Evolutionary conservation across 176 grass and related monocot genomes (phyloP).

Genomic region (Puccinellia tenuiflora): DNA sequence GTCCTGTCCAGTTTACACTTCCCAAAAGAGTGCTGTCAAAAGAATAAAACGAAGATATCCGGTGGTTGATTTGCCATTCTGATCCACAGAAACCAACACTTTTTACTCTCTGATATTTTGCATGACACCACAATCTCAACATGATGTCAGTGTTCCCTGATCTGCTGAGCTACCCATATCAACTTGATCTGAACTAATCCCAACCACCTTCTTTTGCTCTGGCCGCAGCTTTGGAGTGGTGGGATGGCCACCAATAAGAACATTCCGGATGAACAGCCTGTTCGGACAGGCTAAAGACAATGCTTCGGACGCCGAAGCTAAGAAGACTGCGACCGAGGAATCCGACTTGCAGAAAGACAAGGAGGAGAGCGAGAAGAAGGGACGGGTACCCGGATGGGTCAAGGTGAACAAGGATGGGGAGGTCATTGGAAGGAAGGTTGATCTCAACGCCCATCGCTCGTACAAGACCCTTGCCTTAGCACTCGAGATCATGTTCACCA

Average conservation of each 20-base stretch:
- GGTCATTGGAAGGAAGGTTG: constrained; percentile 82
- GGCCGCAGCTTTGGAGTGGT: constrained; percentile 52
- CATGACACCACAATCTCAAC: neutral
- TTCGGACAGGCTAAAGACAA: constrained; percentile 60
- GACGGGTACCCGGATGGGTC: constrained; percentile 30
- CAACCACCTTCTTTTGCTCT: neutral
- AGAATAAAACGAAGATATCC: neutral
- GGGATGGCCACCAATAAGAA: constrained; percentile 84
- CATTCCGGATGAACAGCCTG: constrained; percentile 81
- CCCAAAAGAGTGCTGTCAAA: neutral
- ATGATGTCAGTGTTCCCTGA: neutral
- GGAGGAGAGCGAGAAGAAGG: constrained; percentile 41
- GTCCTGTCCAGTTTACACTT: neutral
- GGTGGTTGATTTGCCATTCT: constrained; percentile 1
- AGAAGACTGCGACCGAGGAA: constrained; percentile 11
- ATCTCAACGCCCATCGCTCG: constrained; percentile 51
- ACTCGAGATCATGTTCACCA: constrained; percentile 86
- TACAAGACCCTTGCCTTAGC: constrained; percentile 57
- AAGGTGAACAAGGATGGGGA: constrained; percentile 92
- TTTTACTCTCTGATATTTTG: neutral
- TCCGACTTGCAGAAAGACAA: constrained; percentile 27
- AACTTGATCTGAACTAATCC: neutral
- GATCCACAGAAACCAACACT: neutral
- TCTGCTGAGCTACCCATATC: neutral
- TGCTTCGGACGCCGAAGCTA: constrained; percentile 4